These are phyloP conservation scores for Chlorella sp. DNA, from an alignment of 139 green algal species.

Conservation along the genomic window DNA sequence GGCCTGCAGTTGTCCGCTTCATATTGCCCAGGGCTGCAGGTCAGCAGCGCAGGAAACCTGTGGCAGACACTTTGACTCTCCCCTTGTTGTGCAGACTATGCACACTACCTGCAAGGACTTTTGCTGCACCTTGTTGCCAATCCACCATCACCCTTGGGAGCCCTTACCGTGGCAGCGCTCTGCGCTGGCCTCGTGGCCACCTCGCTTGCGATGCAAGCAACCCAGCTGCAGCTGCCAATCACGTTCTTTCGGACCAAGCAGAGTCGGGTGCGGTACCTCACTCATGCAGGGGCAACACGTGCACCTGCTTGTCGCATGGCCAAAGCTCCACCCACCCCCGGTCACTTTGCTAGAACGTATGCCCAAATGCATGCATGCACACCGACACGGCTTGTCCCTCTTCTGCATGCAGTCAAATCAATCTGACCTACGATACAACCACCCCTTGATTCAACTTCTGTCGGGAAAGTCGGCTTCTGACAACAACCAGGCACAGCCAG, in stretches of 20 bases:
- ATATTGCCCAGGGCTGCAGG: background rate
- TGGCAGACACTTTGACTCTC: background rate
- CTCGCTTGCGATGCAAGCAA: background rate
- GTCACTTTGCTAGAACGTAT: too few relatives aligned
- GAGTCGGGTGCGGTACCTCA: background rate
- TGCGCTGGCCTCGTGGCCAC: background rate
- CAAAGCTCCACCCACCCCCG: too few relatives aligned
- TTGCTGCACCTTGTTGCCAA: background rate
- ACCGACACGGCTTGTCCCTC: too few relatives aligned
- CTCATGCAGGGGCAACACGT: background rate
- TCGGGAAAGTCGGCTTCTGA: background rate
- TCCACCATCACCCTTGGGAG: background rate
- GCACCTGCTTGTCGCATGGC: too few relatives aligned
- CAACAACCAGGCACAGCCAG: background rate
- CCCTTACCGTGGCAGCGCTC: background rate
- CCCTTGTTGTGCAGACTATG: background rate
- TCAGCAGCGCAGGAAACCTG: background rate
- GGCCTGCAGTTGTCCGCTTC: background rate
- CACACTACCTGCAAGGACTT: background rate
- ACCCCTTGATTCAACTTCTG: too few relatives aligned
- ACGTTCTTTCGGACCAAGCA: constrained; percentile 26
- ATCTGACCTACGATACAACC: too few relatives aligned
- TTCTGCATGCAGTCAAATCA: background rate
- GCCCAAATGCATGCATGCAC: too few relatives aligned
- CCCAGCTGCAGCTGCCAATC: constrained; percentile 32